Evolutionary conservation across 352 stramenopile genomes (phyloP), one percentile per base, ranked within the genome.

Genomic region (Plasmopara muralis): DNA sequence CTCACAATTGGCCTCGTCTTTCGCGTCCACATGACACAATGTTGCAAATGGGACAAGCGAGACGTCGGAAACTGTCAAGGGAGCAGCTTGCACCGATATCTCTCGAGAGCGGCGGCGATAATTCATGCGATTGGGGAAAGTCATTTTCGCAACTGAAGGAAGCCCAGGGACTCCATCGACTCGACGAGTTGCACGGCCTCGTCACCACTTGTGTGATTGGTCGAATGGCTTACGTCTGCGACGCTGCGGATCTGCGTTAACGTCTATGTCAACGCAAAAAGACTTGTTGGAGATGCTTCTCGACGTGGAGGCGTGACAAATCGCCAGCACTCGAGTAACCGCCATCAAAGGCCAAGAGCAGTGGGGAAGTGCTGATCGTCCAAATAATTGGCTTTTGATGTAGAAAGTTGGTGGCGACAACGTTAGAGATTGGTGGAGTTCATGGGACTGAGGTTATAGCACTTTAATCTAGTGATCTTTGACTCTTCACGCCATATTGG

Each of bases 81-180:
- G 12, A 25, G 43, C 15, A 38, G 29, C 13, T 60, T 57, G 62
- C 58, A 30, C 41, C 31, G 63, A 67, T 60, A 56, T 68, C 63
- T 66, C 63, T 60, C 50, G 62, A 45, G 43, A 47, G 6, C 50
- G 54, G 48, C 65, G 57, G 38, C 53, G 48, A 48, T 72, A 71
- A 48, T 62, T 69, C 29, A 35, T 47, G 46, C 69, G 67, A 60
- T 74, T 77, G 18, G 72, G 72, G 60, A 83, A 70, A 43, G 72
- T 83, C 72, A 83, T 83, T 53, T 80, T 72, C 50, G 47, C 65
- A 50, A 48, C 44, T 63, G 50, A 72, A 16, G 50, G 57, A 52
- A 47, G 30, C 34, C 33, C 33, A 57, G 40, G 47, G 51, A 48
- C 49, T 29, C 9, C 31, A 34, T 55, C 47, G 54, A 44, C 45